Percentiles rank a stretch among this genome's conserved stretches.
phyloP scores from a whole-genome alignment of 139 green algal genomes.

The Choricystis sp. region DNA sequence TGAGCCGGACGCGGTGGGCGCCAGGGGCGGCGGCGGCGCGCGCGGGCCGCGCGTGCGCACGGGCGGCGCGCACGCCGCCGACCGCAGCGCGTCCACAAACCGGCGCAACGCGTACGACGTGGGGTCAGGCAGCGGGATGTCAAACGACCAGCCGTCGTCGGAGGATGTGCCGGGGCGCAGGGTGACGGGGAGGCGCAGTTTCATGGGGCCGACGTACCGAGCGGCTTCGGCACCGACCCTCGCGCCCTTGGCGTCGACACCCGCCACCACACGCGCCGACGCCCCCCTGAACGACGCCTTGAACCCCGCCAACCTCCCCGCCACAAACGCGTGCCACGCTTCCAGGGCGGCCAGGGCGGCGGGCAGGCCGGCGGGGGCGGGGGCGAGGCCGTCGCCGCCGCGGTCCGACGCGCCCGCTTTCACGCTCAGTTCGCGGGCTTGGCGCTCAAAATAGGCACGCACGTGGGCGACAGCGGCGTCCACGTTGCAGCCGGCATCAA shows the following conservation, averaged over 20 bases:
- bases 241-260: conserved; percentile 29
- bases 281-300: conserved; percentile 43
- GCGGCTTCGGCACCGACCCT: conserved; percentile 23
- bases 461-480: conserved; percentile 34
- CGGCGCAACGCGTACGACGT: neutral
- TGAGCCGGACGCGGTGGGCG: neutral
- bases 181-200: conserved; percentile 21
- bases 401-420: conserved; percentile 10
- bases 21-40: no score
- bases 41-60: no score
- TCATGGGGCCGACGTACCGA: conserved; percentile 50
- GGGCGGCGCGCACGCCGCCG: neutral
- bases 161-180: conserved; percentile 32
- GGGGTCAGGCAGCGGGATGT: conserved; percentile 24
- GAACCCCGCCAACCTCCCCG: conserved; percentile 31
- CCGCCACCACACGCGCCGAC: conserved; percentile 28
- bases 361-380: conserved; percentile 16
- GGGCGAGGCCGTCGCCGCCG: conserved; percentile 6
- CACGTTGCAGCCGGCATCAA: conserved; percentile 27
- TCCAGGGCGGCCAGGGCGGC: conserved; percentile 47
- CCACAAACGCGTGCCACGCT: conserved; percentile 36
- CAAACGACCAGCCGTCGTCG: conserved; percentile 22
- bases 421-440: conserved; percentile 25
- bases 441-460: conserved; percentile 39
- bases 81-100: neutral